Conservation (phyloP, 176 grass and related monocot genomes). For the Calamus simplicifolius region DNA sequence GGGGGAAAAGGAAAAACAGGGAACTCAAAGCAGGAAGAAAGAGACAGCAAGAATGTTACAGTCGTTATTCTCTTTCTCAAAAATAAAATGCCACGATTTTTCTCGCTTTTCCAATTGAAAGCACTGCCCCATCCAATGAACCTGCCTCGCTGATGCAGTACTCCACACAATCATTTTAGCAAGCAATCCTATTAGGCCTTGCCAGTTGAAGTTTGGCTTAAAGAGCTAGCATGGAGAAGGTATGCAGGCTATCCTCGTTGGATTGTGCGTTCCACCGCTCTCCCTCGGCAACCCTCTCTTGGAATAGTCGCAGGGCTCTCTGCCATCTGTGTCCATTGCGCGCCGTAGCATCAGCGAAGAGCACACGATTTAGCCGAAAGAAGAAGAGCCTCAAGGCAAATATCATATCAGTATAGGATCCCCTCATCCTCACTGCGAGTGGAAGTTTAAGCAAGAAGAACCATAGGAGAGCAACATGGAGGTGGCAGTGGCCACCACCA, state of each 20-base stretch:
- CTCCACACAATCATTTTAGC: no score
- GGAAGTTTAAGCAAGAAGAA: conserved; percentile 19
- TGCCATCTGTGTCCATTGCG: neutral
- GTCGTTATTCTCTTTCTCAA: no score
- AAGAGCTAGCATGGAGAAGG: conserved; percentile 6
- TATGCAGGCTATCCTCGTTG: conserved; percentile 3
- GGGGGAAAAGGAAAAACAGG: no score
- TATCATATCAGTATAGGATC: conserved; percentile 5
- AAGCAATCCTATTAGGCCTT: no score
- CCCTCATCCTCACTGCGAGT: conserved; percentile 4
- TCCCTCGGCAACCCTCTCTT: neutral
- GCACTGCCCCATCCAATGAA: no score
- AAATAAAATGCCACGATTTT: no score
- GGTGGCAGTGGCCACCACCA: conserved; percentile 8
- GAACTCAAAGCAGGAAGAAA: no score
- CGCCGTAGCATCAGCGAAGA: conserved; percentile 2
- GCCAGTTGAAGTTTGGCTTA: neutral
- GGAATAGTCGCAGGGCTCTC: conserved; percentile 5
- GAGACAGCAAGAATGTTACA: no score
- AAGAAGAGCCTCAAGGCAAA: conserved; percentile 10
- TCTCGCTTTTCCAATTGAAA: no score
- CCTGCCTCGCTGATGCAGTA: no score
- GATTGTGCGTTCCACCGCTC: neutral
- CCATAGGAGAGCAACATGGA: conserved; percentile 17
- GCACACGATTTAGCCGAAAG: conserved; percentile 11